These are phyloP conservation scores for Chlamydomonas schloesseri DNA, from an alignment of 139 green algal genomes.

Conservation along the genomic window DNA sequence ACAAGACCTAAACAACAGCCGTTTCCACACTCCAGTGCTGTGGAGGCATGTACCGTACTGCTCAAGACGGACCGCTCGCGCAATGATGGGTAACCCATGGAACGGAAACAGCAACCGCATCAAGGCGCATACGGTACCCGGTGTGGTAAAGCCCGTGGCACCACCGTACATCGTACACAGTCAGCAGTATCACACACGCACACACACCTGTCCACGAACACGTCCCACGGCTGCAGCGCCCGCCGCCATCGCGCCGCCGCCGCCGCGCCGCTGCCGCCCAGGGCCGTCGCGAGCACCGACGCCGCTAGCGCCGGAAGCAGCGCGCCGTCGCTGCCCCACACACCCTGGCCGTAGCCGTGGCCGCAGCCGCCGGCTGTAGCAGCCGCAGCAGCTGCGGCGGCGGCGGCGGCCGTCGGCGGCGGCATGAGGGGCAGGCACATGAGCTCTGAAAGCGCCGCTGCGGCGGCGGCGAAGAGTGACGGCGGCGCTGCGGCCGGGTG, in stretches of 20 bases:
- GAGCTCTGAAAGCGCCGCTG: constrained; percentile 9
- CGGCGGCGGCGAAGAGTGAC: neutral
- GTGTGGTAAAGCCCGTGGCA: too few species aligned
- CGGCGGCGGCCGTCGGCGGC: neutral
- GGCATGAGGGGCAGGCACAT: neutral
- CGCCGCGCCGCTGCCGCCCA: neutral
- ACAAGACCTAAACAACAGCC: too few species aligned
- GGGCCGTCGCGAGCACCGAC: constrained; percentile 24
- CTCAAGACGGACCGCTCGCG: too few species aligned
- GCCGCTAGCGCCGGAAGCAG: constrained; percentile 27
- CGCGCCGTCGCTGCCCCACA: constrained; percentile 8
- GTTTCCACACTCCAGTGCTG: too few species aligned
- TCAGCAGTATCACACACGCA: too few species aligned
- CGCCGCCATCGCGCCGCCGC: constrained; percentile 1
- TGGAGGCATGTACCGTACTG: too few species aligned
- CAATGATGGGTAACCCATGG: too few species aligned
- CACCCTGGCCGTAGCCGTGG: neutral
- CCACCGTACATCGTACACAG: too few species aligned
- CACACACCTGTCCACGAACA: constrained; percentile 11
- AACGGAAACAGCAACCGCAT: too few species aligned
- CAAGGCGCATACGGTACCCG: too few species aligned
- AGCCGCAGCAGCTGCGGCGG: neutral
- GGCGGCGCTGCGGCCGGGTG: neutral
- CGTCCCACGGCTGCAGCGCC: constrained; percentile 25
- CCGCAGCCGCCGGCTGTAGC: neutral